These are phyloP conservation scores for Cryptococcus maquisensis DNA, from an alignment of 1,284 basidiomycete genomes.

Conservation along the genomic window DNA sequence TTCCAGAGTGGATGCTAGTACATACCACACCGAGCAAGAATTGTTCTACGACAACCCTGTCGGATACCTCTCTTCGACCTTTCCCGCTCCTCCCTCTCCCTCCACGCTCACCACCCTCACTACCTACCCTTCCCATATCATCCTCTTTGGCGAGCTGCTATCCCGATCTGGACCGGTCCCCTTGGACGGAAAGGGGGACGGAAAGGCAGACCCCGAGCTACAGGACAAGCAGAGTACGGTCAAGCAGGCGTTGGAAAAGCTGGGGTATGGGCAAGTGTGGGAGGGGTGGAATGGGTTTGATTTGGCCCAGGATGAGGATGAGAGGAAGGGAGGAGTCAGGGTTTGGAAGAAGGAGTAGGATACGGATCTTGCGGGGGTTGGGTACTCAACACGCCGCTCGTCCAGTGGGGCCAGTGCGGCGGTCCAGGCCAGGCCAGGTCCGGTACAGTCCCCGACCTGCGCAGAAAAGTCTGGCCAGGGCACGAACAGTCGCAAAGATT, in stretches of 20 bases:
- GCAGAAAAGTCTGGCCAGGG: too few relatives aligned
- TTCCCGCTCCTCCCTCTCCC: constrained; percentile 51
- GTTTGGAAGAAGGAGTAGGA: constrained; percentile 21
- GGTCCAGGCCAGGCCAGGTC: background rate
- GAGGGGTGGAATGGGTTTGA: constrained; percentile 60
- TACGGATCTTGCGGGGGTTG: background rate
- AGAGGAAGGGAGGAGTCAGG: constrained; percentile 68
- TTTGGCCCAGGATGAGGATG: constrained; percentile 69
- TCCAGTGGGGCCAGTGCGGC: too few relatives aligned
- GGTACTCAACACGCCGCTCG: background rate
- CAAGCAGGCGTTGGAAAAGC: constrained; percentile 52
- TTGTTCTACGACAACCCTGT: constrained; percentile 58
- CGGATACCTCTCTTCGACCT: constrained; percentile 59
- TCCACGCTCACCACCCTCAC: constrained; percentile 55
- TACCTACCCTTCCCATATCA: constrained; percentile 23
- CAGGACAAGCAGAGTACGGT: constrained; percentile 39
- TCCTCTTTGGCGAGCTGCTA: constrained; percentile 27
- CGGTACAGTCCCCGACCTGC: background rate
- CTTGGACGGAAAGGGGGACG: background rate
- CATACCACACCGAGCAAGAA: constrained; percentile 12
- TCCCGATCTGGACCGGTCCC: background rate
- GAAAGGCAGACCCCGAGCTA: background rate
- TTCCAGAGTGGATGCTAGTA: constrained; percentile 20
- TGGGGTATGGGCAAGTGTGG: constrained; percentile 63
- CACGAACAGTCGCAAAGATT: background rate